Conservation (phyloP, 2,329 filamentous ascomycete species). For the Magnaporthales sp. region DNA sequence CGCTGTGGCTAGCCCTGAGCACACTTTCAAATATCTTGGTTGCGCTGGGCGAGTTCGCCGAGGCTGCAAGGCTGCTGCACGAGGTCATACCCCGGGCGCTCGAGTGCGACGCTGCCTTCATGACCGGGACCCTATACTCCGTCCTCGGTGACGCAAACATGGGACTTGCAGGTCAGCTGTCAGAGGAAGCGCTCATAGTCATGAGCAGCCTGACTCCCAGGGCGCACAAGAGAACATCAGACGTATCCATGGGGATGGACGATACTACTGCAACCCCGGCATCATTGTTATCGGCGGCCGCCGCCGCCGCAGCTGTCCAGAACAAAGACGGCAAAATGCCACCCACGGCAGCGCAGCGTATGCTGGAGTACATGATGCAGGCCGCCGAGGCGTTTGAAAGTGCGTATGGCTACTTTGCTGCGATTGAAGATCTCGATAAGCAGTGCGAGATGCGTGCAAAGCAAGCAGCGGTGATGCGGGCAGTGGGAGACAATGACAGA, state of each 20-base stretch:
- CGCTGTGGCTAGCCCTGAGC: conserved; percentile 65
- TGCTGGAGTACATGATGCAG: conserved; percentile 46
- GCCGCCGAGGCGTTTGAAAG: conserved; percentile 53
- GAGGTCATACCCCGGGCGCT: conserved; percentile 68
- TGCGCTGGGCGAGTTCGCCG: conserved; percentile 60
- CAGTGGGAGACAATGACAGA: not conserved
- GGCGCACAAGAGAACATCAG: not conserved
- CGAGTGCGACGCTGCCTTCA: conserved; percentile 55
- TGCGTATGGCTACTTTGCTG: conserved; percentile 55
- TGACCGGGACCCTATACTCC: conserved; percentile 60
- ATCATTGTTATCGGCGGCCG: not conserved
- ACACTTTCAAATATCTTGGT: conserved; percentile 61
- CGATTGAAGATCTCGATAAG: conserved; percentile 57
- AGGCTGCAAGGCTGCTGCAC: conserved; percentile 54
- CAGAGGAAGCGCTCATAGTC: conserved; percentile 12
- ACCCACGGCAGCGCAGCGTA: not conserved
- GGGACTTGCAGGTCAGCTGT: conserved; percentile 55
- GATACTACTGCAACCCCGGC: not conserved
- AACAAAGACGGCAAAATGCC: not conserved
- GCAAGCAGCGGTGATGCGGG: conserved; percentile 55
- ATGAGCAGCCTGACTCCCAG: not conserved
- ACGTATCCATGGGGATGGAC: not conserved
- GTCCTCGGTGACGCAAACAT: conserved; percentile 69
- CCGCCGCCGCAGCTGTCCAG: not conserved
- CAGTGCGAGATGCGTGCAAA: conserved; percentile 76